These are phyloP conservation scores for Aegilops sharonensis DNA, from an alignment of 176 grass and related monocot genomes.

Conservation along the genomic window DNA sequence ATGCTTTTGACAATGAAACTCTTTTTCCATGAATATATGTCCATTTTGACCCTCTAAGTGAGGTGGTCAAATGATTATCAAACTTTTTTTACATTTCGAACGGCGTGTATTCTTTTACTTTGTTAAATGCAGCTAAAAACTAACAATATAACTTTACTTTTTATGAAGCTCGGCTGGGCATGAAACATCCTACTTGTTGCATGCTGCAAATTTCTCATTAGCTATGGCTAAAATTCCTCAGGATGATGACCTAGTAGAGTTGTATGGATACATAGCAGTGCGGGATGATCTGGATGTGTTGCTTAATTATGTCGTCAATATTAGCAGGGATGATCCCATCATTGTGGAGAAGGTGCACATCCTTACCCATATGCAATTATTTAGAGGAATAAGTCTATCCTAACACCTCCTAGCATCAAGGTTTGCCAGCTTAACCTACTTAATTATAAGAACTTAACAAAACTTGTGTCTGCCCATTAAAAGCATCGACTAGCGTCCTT, in stretches of 20 bases:
- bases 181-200: background rate
- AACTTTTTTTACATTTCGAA: background rate
- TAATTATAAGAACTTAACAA: background rate
- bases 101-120: background rate
- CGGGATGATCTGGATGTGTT: background rate
- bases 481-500: too few species aligned
- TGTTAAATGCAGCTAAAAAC: background rate
- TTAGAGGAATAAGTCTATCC: too few species aligned
- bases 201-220: background rate
- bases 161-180: background rate
- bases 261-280: conserved; percentile 3
- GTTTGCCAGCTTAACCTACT: background rate
- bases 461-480: background rate
- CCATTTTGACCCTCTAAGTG: too few species aligned
- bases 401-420: too few species aligned
- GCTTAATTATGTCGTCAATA: conserved; percentile 11
- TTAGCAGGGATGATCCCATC: background rate
- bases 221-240: background rate
- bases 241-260: background rate
- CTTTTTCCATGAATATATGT: too few species aligned
- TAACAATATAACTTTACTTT: background rate
- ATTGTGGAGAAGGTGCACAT: background rate
- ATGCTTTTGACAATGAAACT: too few species aligned
- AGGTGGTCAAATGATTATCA: too few species aligned
- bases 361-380: background rate